Evolutionary conservation across 371 early-diverging fungal species (phyloP).

Genomic region (Zychaea mexicana): DNA sequence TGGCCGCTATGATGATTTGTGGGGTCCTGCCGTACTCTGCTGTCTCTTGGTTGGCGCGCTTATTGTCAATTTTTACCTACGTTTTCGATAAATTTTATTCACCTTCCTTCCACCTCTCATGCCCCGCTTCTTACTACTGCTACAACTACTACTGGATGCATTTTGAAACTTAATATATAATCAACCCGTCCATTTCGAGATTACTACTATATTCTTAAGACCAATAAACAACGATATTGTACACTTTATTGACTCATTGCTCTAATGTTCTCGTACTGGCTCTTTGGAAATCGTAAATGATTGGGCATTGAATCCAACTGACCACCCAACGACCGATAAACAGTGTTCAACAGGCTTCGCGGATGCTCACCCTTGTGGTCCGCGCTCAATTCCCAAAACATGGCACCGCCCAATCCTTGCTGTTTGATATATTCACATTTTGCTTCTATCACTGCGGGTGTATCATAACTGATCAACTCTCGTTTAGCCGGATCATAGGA

Average conservation of each 20-base stretch:
- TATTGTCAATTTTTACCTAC: slow-evolving; percentile 32
- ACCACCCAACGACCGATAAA: slow-evolving; percentile 35
- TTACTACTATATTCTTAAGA: neutral
- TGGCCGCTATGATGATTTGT: slow-evolving; percentile 53
- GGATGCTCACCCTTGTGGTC: slow-evolving; percentile 54
- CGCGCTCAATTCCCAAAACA: slow-evolving; percentile 83
- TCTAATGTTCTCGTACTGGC: slow-evolving; percentile 56
- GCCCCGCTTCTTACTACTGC: too few relatives aligned
- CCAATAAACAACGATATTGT: neutral
- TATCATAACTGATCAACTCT: slow-evolving; percentile 85
- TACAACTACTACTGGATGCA: too few relatives aligned
- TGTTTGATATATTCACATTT: slow-evolving; percentile 79
- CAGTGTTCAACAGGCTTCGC: slow-evolving; percentile 44
- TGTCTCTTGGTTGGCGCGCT: slow-evolving; percentile 66
- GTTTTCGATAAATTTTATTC: slow-evolving; percentile 18
- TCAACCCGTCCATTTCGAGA: neutral
- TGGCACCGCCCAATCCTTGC: slow-evolving; percentile 74
- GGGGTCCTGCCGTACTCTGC: slow-evolving; percentile 81
- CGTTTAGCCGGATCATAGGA: slow-evolving; percentile 68
- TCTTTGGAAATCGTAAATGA: slow-evolving; percentile 49
- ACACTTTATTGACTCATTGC: slow-evolving; percentile 8
- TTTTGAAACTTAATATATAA: neutral
- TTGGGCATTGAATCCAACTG: slow-evolving; percentile 44
- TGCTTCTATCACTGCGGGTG: slow-evolving; percentile 62
- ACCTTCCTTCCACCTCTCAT: slow-evolving; percentile 1